Evolutionary conservation across 495 filamentous ascomycete species (phyloP).

Genomic region (Physcia stellaris): DNA sequence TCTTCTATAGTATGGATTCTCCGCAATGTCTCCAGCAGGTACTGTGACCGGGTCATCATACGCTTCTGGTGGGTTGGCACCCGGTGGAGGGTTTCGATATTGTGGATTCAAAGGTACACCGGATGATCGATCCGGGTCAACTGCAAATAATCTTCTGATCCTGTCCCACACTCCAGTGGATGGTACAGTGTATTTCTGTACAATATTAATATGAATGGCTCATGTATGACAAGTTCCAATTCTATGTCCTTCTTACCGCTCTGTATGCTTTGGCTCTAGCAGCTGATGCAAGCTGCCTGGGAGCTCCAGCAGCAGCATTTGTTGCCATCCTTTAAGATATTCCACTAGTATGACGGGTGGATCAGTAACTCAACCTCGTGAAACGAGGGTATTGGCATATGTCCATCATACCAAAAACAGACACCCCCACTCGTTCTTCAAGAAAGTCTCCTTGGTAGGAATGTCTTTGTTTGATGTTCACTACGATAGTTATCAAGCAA

Average conservation of each 20-base stretch:
- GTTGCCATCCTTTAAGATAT: constrained; percentile 16
- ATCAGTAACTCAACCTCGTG: constrained; percentile 14
- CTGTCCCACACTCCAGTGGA: constrained; percentile 81
- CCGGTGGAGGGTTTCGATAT: constrained; percentile 81
- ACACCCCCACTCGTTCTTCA: too few relatives aligned
- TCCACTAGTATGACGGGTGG: constrained; percentile 16
- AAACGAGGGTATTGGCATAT: too few relatives aligned
- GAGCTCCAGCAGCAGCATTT: constrained; percentile 14
- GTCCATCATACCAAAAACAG: too few relatives aligned
- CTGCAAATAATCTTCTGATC: constrained; percentile 59
- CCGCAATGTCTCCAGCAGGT: constrained; percentile 89
- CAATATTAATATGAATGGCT: constrained; percentile 2
- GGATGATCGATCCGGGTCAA: constrained; percentile 81
- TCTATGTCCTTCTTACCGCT: background rate
- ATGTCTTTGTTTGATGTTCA: too few relatives aligned
- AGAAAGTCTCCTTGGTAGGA: too few relatives aligned
- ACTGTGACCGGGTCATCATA: constrained; percentile 87
- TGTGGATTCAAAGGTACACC: constrained; percentile 88
- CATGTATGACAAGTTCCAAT: too few relatives aligned
- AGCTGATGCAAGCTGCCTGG: constrained; percentile 12
- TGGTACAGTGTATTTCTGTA: constrained; percentile 93
- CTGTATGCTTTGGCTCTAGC: constrained; percentile 1
- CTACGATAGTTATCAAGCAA: too few relatives aligned
- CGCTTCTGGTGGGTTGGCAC: constrained; percentile 52
- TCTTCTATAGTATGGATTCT: constrained; percentile 97